phyloP scores from a whole-genome alignment of 2,329 filamentous ascomycete species.

The Penicillium sp. region DNA sequence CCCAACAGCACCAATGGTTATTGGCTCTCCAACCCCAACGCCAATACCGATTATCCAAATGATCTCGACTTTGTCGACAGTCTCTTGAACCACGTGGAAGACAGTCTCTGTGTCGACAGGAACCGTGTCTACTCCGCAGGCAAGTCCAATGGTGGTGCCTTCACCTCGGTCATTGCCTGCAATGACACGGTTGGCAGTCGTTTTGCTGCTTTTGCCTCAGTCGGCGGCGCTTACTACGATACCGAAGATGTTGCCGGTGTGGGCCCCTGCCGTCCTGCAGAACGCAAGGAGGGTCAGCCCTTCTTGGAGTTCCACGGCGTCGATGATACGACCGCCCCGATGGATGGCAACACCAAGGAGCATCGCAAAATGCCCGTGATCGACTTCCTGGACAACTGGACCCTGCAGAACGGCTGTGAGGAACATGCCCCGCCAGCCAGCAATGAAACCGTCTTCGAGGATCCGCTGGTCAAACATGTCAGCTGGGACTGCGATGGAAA shows the following conservation, averaged over 20 bases:
- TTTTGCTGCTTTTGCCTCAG: conserved; percentile 49
- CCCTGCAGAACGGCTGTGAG: conserved; percentile 13
- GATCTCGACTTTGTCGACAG: conserved; percentile 45
- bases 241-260: conserved; percentile 16
- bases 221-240: conserved; percentile 45
- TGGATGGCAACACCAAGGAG: conserved; percentile 11
- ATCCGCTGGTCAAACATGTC: conserved; percentile 17
- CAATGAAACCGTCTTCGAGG: conserved; percentile 16
- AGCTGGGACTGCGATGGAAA: conserved; percentile 16
- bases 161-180: conserved; percentile 46
- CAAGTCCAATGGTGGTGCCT: conserved; percentile 53
- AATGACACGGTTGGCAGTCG: conserved; percentile 36
- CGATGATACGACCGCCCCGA: conserved; percentile 16
- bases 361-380: conserved; percentile 13
- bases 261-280: conserved; percentile 18
- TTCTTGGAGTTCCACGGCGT: conserved; percentile 24
- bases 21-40: conserved; percentile 33
- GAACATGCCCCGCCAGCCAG: conserved; percentile 9
- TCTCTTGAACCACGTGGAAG: conserved; percentile 38
- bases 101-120: conserved; percentile 44
- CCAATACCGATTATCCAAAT: conserved; percentile 29
- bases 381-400: conserved; percentile 17
- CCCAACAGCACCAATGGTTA: conserved; percentile 41
- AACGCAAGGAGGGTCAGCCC: conserved; percentile 28
- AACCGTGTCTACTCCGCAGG: conserved; percentile 44